Evolutionary conservation across 1,139 yeast species (phyloP), one percentile per base, ranked within the genome.

Genomic region (Arxiozyma telluris): DNA sequence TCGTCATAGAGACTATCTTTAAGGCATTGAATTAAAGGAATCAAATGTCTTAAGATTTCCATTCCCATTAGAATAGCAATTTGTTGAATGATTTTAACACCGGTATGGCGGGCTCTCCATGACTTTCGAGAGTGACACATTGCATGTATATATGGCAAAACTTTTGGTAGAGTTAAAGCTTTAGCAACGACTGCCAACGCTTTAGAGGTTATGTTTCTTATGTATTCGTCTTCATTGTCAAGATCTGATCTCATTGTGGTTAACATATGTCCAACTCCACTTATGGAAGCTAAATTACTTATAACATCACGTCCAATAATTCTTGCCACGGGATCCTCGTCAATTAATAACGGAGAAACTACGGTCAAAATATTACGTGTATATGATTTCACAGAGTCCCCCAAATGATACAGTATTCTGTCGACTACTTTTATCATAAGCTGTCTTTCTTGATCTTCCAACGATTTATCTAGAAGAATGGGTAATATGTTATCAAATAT

Each of bases 31-130:
- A 89, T 82, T 18, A 93, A 69, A 9, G 80, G 84, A 18, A 80
- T 73, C 50, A 91, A 70, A 61, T 85, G 83, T 0, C 98, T 97
- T 44, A 91, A 70, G 0, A 90, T 77, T 1, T 91, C 89, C 25
- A 84, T 78, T 0, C 96, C 96, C 61, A 83, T 70, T 30, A 84
- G 66, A 1, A 80, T 69, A 17, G 95, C 84, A 44, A 89, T 76
- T 62, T 88, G 95, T 64, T 87, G 95, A 21, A 90, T 77, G 20
- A 83, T 81, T 62, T 82, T 85, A 20, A 84, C 79, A 57, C 97
- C 98, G 0, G 96, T 88, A 60, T 88, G 96, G 50, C 96, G 80
- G 0, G 96, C 91, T 61, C 81, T 81, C 94, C 96, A 86, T 54
- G 83, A 81, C 64, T 84, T 87, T 63, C 82, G 84, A 0, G 96